A percentile compares a stretch with the other conserved stretches of the same genome.
phyloP scores from a whole-genome alignment of 441 rosid species.

The Dalechampia spathulata region DNA sequence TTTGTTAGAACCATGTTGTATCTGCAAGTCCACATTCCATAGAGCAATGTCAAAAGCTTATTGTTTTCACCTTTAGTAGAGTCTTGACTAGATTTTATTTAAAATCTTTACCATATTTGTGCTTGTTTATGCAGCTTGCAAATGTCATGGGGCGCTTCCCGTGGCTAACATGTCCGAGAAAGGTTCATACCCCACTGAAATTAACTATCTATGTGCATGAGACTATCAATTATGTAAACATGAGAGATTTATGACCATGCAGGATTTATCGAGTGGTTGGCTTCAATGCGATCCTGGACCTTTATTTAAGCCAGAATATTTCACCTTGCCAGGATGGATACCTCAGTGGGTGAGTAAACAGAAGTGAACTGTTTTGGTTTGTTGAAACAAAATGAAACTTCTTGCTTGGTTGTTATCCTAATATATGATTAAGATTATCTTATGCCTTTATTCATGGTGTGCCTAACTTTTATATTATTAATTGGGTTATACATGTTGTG shows the following conservation, averaged over 20 bases:
- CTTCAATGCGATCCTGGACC: conserved; percentile 91
- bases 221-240: background rate
- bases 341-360: conserved; percentile 49
- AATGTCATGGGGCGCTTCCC: conserved; percentile 67
- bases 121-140: conserved; percentile 58
- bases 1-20: background rate
- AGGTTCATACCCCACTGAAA: conserved; percentile 36
- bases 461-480: background rate
- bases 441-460: no score
- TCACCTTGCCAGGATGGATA: conserved; percentile 46
- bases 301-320: conserved; percentile 55
- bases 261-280: conserved; percentile 92
- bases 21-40: background rate
- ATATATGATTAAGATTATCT: background rate
- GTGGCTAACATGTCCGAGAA: conserved; percentile 93
- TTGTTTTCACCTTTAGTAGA: background rate
- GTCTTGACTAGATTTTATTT: background rate
- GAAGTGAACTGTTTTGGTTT: no score
- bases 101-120: background rate
- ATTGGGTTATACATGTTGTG: no score
- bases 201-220: background rate
- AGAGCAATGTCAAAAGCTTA: no score
- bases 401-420: background rate
- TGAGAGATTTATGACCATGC: conserved; percentile 12
- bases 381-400: no score